phyloP scores from a whole-genome alignment of 106 monocot species.

The Alisma plantagoaquatica region DNA sequence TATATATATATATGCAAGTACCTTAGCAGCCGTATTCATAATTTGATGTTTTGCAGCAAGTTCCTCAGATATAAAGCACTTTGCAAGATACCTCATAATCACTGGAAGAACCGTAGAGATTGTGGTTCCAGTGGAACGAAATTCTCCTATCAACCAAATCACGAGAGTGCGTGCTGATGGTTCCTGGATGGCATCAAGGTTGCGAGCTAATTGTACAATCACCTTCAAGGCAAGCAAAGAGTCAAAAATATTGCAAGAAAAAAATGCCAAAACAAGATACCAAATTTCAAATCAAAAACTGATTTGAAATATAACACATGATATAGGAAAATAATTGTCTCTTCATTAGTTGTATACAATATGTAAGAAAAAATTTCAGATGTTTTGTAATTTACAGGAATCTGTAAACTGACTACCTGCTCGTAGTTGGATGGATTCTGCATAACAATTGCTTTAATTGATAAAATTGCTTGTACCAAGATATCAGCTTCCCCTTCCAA shows the following conservation, averaged over 20 bases:
- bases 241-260: conserved; percentile 1
- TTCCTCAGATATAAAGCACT: conserved; percentile 63
- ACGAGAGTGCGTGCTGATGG: conserved; percentile 74
- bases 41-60: conserved; percentile 90
- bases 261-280: not conserved
- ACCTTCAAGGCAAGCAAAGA: conserved; percentile 25
- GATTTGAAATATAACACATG: no score
- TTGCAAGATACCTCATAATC: conserved; percentile 68
- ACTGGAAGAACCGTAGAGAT: conserved; percentile 47
- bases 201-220: conserved; percentile 51
- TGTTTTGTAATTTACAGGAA: no score
- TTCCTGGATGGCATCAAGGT: conserved; percentile 66
- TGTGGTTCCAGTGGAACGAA: conserved; percentile 46
- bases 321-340: no score
- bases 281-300: not conserved
- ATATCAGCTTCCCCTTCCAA: conserved; percentile 55
- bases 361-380: no score
- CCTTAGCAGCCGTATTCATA: conserved; percentile 77
- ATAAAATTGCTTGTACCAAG: conserved; percentile 91
- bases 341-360: no score
- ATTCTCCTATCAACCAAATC: conserved; percentile 88
- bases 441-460: conserved; percentile 67
- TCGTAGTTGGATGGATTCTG: conserved; percentile 58
- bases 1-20: conserved; percentile 24
- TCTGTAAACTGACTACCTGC: conserved; percentile 51